A percentile compares a stretch with the other conserved stretches of the same genome.
Conservation (phyloP, 1,139 yeast species). For the Hansenula anomala region DNA sequence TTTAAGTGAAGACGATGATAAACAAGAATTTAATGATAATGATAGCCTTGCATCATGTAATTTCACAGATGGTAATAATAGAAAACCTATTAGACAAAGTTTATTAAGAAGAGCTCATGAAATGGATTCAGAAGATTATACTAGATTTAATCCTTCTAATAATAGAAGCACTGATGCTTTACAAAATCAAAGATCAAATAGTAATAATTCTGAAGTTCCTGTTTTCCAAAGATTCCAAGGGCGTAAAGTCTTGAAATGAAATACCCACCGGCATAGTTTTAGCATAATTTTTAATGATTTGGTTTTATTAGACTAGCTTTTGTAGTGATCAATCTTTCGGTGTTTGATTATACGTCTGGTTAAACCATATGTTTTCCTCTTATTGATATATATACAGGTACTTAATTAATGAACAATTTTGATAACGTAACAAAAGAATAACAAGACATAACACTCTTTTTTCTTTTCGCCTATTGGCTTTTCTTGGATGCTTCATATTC, state of each 20-base stretch:
- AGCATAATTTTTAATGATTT: background rate
- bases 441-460: no score
- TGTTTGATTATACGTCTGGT: no score
- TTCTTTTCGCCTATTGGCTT: no score
- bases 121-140: conserved; percentile 21
- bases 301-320: no score
- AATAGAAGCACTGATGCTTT: no score
- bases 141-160: conserved; percentile 8
- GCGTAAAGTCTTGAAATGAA: background rate
- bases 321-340: no score
- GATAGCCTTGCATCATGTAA: background rate
- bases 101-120: conserved; percentile 16
- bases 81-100: conserved; percentile 14
- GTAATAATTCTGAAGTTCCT: background rate
- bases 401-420: no score
- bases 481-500: conserved; percentile 54
- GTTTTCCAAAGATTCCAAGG: conserved; percentile 2
- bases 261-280: background rate
- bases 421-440: no score
- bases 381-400: no score
- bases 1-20: conserved; percentile 2
- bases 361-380: no score
- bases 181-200: background rate
- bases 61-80: background rate
- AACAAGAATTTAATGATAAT: background rate